phyloP scores from a whole-genome alignment of 495 filamentous ascomycete genomes.

The Talaromyces thailandensis region DNA sequence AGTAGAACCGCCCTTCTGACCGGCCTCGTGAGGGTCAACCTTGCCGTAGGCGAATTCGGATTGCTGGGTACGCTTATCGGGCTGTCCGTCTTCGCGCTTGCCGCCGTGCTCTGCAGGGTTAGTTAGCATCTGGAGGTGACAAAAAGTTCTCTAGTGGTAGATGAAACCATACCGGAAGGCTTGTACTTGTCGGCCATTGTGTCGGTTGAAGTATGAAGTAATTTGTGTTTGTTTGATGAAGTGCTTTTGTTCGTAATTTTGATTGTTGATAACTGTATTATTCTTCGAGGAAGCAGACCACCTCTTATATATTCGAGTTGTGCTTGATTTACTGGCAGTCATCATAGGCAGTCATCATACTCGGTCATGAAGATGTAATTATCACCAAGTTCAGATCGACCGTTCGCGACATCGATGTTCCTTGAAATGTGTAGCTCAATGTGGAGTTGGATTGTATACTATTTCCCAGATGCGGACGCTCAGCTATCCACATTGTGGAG shows the following conservation, averaged over 20 bases:
- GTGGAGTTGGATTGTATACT: not conserved
- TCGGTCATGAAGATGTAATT: not conserved
- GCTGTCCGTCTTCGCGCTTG: not conserved
- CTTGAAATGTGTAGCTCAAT: not conserved
- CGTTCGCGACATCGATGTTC: not conserved
- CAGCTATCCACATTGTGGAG: not conserved
- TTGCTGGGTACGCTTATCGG: not conserved
- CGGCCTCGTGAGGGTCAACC: not conserved
- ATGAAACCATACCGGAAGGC: not conserved
- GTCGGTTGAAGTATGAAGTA: not conserved
- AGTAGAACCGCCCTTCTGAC: not conserved
- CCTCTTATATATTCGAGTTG: not conserved
- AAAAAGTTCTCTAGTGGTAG: not conserved
- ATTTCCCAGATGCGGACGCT: not conserved
- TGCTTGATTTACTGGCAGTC: not conserved
- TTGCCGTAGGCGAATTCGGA: not conserved
- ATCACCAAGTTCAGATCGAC: not conserved
- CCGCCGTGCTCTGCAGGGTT: not conserved
- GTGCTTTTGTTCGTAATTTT: not conserved
- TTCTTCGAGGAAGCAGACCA: not conserved
- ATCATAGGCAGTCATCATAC: not conserved
- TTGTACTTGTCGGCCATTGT: slow-evolving; percentile 2
- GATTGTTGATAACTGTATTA: not conserved
- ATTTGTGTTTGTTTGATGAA: not conserved
- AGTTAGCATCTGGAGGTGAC: not conserved